Evolutionary conservation across 2,329 filamentous ascomycete genomes (phyloP).

Genomic region (Colletotrichum nymphaeae): DNA sequence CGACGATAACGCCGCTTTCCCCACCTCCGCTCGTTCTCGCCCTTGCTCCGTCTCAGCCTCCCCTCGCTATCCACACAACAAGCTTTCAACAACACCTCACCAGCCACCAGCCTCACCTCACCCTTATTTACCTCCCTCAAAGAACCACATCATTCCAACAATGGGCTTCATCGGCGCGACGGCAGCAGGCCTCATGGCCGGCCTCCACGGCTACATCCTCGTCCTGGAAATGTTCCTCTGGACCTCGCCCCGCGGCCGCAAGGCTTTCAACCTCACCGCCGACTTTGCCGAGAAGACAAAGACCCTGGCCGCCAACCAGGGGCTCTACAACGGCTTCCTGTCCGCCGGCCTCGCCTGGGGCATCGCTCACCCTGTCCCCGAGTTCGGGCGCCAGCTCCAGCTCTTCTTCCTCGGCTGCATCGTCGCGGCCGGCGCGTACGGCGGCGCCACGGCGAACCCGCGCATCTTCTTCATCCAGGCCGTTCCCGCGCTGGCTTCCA

Average conservation of each 20-base stretch:
- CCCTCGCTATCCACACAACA: not conserved
- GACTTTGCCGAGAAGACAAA: constrained; percentile 59
- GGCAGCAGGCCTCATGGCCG: constrained; percentile 52
- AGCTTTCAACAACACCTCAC: not conserved
- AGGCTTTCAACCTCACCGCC: constrained; percentile 55
- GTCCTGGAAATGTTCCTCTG: constrained; percentile 63
- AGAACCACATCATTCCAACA: not conserved
- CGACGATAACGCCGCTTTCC: not conserved
- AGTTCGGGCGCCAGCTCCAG: constrained; percentile 55
- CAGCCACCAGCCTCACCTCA: not conserved
- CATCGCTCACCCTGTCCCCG: constrained; percentile 55
- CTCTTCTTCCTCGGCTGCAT: constrained; percentile 62
- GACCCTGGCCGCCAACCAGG: constrained; percentile 61
- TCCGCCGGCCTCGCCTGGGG: constrained; percentile 60
- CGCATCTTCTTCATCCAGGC: constrained; percentile 58
- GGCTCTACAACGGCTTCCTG: constrained; percentile 65
- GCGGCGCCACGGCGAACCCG: constrained; percentile 52
- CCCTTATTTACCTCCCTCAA: not conserved
- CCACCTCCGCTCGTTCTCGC: not conserved
- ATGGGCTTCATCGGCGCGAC: constrained; percentile 49
- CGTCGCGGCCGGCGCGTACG: constrained; percentile 56
- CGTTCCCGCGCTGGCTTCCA: constrained; percentile 47
- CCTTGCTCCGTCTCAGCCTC: not conserved
- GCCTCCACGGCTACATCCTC: constrained; percentile 60
- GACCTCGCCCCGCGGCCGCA: constrained; percentile 57